A percentile compares a stretch with the other conserved stretches of the same genome.
phyloP scores from a whole-genome alignment of 1,139 yeast species.

The Hanseniaspora uvarum region DNA sequence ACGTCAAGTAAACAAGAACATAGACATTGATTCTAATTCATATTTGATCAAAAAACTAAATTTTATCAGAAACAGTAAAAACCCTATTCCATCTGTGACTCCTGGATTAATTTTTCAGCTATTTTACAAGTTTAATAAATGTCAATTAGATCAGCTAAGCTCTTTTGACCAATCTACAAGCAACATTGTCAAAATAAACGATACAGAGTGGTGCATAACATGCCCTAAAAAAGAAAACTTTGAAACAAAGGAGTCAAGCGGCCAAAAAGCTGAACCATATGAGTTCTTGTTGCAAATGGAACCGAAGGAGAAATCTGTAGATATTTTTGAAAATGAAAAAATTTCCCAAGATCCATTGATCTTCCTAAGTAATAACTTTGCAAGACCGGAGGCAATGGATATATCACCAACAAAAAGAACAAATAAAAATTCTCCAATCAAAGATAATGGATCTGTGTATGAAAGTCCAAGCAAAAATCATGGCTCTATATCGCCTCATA shows the following conservation, averaged over 20 bases:
- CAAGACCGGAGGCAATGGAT: conserved; percentile 11
- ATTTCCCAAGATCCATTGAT: background rate
- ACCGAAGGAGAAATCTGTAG: background rate
- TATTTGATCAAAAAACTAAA: conserved; percentile 12
- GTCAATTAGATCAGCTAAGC: background rate
- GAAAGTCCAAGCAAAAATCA: background rate
- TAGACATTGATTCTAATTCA: conserved; percentile 1
- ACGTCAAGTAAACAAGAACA: background rate
- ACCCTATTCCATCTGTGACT: conserved; percentile 9
- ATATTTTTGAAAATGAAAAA: background rate
- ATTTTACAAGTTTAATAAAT: conserved; percentile 1
- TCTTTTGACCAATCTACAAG: background rate
- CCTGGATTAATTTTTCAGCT: conserved; percentile 13
- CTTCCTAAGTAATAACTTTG: background rate
- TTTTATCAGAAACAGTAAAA: conserved; percentile 9
- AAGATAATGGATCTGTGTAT: background rate
- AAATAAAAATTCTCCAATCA: background rate
- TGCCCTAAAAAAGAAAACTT: background rate
- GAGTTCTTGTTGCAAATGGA: background rate
- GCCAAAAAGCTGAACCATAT: background rate
- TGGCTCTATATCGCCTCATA: background rate
- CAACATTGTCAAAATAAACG: background rate
- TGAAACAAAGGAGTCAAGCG: background rate
- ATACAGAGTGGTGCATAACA: conserved; percentile 14
- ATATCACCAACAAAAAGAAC: background rate